Base-by-base conservation (phyloP, 148 eudicot genomes). In the Persicaria maculosa region DNA sequence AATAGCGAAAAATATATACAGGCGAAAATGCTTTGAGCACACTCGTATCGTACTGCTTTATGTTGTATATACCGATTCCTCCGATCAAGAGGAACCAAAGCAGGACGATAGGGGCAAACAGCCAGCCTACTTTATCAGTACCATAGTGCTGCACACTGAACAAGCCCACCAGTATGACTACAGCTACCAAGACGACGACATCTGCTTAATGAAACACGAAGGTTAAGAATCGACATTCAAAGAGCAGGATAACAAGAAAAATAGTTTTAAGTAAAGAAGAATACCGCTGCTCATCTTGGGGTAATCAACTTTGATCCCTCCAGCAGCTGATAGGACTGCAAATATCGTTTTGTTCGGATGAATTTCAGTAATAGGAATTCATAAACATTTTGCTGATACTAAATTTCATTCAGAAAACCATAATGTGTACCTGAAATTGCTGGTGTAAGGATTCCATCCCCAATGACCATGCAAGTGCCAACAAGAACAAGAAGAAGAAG, bases 91-190 rank as follows among this genome's bases (percentile, higher is more conserved):
- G 85, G 85, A 95, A 90, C 98, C 98, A 95, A 31, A 92, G 88
- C 74, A 95, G 80, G 43, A 95, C 97, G 53, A 95, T 79, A 20
- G 98, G 98, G 47, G 98, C 98, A 80, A 95, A 95, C 31, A 95
- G 87, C 97, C 97, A 95, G 69, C 98, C 97, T 71, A 95, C 98
- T 84, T 80, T 95, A 77, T 92, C 98, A 0, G 96, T 90, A 61
- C 98, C 98, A 80, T 87, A 95, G 76, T 90, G 98, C 79, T 95
- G 98, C 87, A 95, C 61, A 81, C 97, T 95, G 79, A 95, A 95
- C 77, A 95, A 83, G 61, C 93, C 96, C n/a, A 95, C 87, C 78
- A 95, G 81, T 70, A 95, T 92, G 59, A 90, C 77, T 44, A 90
- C 98, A 67, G 98, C 93, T 43, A 95, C 96, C 74, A 95, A 46